Conservation (phyloP, 306 rosid genomes). For the Acacia confusa region DNA sequence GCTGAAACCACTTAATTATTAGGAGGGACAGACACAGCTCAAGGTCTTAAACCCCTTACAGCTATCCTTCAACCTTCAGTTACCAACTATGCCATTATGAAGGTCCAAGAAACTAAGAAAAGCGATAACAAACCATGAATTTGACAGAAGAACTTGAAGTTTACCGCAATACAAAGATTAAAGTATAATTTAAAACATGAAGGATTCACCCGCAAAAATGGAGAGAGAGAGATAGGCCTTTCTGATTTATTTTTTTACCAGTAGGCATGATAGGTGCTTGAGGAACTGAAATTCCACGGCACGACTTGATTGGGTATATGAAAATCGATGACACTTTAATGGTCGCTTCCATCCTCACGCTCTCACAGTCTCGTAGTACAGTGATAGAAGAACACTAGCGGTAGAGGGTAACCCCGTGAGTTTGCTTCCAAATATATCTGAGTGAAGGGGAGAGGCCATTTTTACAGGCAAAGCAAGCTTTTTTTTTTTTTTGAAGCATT, state of each 20-base stretch:
- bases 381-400: not conserved
- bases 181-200: not conserved
- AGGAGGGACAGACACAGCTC: conserved; percentile 47
- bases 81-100: not conserved
- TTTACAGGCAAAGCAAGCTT: not conserved
- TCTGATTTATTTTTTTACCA: conserved; percentile 36
- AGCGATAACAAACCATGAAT: not conserved
- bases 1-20: too few relatives aligned
- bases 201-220: not conserved
- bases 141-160: not conserved
- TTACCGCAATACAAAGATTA: not conserved
- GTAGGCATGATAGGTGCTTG: conserved; percentile 71
- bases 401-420: not conserved
- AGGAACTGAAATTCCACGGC: conserved; percentile 81
- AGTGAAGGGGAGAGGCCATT: not conserved
- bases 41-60: conserved; percentile 22
- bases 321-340: conserved; percentile 53
- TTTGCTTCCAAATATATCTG: too few relatives aligned
- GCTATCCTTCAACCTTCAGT: too few relatives aligned
- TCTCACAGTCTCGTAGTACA: not conserved
- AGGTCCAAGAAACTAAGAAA: not conserved
- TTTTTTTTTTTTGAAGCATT: too few relatives aligned
- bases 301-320: conserved; percentile 82
- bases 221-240: not conserved
- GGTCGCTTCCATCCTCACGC: not conserved